Percentiles rank a stretch among this genome's conserved stretches.
Evolutionary conservation across 306 rosid genomes (phyloP).

Genomic region (Fragaria nilgerrensis): DNA sequence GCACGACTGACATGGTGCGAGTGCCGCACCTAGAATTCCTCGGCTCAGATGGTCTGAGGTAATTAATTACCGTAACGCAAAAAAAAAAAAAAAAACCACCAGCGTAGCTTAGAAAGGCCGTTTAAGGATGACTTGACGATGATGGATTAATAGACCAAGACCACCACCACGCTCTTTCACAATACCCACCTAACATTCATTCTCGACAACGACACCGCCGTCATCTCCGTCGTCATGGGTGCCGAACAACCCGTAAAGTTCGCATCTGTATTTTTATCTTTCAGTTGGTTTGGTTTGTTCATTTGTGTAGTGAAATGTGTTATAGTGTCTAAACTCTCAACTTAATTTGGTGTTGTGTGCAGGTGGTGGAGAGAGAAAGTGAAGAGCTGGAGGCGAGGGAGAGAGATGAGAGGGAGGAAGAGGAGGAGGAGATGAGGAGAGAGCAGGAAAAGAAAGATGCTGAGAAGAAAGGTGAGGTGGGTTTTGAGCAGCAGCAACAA

Average conservation of each 20-base stretch:
- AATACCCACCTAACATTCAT: neutral
- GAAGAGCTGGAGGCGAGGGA: conserved; percentile 34
- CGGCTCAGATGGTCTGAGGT: conserved; percentile 17
- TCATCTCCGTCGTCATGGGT: too few species aligned
- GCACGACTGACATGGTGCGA: too few species aligned
- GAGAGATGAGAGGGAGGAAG: conserved; percentile 27
- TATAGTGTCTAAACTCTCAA: conserved; percentile 15
- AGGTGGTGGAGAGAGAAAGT: conserved; percentile 49
- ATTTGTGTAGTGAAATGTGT: neutral
- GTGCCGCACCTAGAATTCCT: too few species aligned
- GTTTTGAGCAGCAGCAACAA: conserved; percentile 23
- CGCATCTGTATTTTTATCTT: neutral
- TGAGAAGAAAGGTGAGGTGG: conserved; percentile 50
- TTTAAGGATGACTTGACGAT: neutral
- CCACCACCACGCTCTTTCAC: neutral
- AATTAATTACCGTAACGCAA: neutral
- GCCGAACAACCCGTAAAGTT: conserved; percentile 51
- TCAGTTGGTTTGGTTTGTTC: neutral
- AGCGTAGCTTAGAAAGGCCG: neutral
- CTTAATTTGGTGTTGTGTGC: neutral
- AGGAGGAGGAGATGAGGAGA: conserved; percentile 1
- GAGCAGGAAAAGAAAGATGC: conserved; percentile 24
- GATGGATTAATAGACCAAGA: neutral
- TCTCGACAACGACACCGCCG: conserved; percentile 21
- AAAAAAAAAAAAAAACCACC: neutral